Evolutionary conservation across 2,329 filamentous ascomycete genomes (phyloP), one percentile per base, ranked within the genome.

Genomic region (Colletotrichum australisinense): DNA sequence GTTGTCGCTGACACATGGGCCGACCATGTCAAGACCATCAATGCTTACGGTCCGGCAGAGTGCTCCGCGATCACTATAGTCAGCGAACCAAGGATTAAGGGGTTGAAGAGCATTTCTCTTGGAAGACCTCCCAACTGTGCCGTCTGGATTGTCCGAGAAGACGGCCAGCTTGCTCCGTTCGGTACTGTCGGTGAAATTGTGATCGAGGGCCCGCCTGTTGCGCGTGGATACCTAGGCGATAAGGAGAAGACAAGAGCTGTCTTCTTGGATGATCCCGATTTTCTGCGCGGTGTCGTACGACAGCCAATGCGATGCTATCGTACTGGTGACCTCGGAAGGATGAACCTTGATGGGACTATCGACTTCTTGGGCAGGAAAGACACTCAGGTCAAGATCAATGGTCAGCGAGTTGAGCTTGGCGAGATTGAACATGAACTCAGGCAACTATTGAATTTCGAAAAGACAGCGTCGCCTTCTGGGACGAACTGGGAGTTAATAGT

Each of bases 111-210:
- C 38, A 70, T 58, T 7, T 73, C 70, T 7, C 49, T 73, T 5
- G 70, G 70, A 2, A 19, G 19, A 19, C 53, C 66, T 2, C 9
- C 24, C 2, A 73, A 73, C 35, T 69, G 70, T 30, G 70, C 66
- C 1, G 66, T 70, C 24, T 80, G 79, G 80, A 71, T 81, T 8
- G 76, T 80, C 1, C 64, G 76, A 0, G 59, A 76, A 1, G 49
- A 72, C 19, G 64, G 35, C 5, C 68, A 79, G 22, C 72, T 81
- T 0, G 74, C 75, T 0, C 75, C 80, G 0, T 60, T 78, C 24
- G 77, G 78, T 1, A 49, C 55, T 0, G 52, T 78, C 4, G 80
- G 80, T 1, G 80, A 82, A 35, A 67, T 81, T 0, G 62, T 80
- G 0, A 35, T 81, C 3, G 78, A 81, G 55, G 79, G 80, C 0